Conservation (phyloP, 108 stramenopile species). For the Mediolabrus comicus region DNA sequence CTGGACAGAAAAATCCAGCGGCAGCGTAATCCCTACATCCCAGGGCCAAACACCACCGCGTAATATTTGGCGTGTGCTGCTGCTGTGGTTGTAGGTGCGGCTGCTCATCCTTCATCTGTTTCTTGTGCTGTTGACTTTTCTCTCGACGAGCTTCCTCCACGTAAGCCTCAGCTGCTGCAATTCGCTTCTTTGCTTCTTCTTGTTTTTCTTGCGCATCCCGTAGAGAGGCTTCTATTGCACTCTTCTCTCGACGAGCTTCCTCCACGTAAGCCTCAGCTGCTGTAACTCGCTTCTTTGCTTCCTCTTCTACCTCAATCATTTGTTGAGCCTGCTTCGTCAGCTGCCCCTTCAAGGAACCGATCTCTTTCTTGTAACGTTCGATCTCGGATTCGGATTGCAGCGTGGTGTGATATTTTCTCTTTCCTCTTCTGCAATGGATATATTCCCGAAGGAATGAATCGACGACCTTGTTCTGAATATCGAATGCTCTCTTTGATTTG, state of each 20-base stretch:
- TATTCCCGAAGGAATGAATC: too few species aligned
- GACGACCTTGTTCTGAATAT: too few species aligned
- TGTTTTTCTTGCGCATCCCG: background rate
- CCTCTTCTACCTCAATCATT: conserved; percentile 10
- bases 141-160: background rate
- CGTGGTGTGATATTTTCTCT: background rate
- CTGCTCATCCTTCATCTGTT: too few species aligned
- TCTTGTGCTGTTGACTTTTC: conserved; percentile 1
- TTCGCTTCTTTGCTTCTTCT: background rate
- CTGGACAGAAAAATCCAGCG: too few species aligned
- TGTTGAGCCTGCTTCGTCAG: conserved; percentile 7
- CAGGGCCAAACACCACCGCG: too few species aligned
- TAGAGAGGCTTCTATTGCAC: conserved; percentile 5
- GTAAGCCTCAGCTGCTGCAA: background rate
- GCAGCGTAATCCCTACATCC: too few species aligned
- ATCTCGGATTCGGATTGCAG: too few species aligned
- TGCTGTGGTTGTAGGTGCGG: too few species aligned
- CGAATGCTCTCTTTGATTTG: too few species aligned
- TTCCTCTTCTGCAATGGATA: background rate
- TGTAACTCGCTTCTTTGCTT: conserved; percentile 16
- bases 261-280: conserved; percentile 3
- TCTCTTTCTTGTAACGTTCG: too few species aligned
- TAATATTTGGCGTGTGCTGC: too few species aligned
- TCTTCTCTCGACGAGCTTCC: conserved; percentile 7
- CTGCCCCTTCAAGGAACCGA: too few species aligned